These are phyloP conservation scores for Beauveria australis DNA, from an alignment of 2,329 filamentous ascomycete genomes.

Conservation along the genomic window DNA sequence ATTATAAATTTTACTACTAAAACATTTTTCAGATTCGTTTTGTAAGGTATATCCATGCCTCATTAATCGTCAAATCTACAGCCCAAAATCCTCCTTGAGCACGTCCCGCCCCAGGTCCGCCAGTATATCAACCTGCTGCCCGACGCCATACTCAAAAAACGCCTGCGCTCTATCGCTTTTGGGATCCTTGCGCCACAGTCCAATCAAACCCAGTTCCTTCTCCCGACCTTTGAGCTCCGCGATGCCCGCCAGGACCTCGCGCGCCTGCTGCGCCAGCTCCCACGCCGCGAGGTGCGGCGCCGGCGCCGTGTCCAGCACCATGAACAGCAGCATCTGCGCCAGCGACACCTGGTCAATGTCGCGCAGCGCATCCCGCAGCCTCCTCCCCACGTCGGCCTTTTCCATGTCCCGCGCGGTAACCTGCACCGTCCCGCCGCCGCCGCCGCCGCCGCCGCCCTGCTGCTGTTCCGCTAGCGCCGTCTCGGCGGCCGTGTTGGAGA, in stretches of 20 bases:
- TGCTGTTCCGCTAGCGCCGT: conserved; percentile 21
- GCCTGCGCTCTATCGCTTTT: conserved; percentile 28
- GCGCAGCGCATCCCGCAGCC: conserved; percentile 24
- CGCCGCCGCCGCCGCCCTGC: conserved; percentile 15
- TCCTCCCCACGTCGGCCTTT: conserved; percentile 16
- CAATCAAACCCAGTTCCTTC: conserved; percentile 34
- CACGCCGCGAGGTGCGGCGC: conserved; percentile 37
- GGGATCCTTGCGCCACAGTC: conserved; percentile 35
- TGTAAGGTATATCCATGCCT: no score
- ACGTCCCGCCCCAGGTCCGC: conserved; percentile 33
- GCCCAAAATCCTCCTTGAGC: conserved; percentile 4
- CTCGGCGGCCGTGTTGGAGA: conserved; percentile 40
- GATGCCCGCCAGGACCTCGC: conserved; percentile 41
- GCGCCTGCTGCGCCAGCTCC: conserved; percentile 35
- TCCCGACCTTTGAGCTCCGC: conserved; percentile 37
- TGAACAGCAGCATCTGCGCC: conserved; percentile 43
- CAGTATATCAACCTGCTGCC: conserved; percentile 38
- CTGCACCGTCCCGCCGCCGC: conserved; percentile 19
- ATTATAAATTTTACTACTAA: not conserved
- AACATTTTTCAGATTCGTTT: not conserved
- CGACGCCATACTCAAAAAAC: conserved; percentile 43
- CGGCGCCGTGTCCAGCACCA: conserved; percentile 36
- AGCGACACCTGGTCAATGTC: conserved; percentile 45
- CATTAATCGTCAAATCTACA: not conserved
- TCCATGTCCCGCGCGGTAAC: conserved; percentile 4